phyloP scores from a whole-genome alignment of 148 eudicot genomes.

The Amaranthus cruentus region DNA sequence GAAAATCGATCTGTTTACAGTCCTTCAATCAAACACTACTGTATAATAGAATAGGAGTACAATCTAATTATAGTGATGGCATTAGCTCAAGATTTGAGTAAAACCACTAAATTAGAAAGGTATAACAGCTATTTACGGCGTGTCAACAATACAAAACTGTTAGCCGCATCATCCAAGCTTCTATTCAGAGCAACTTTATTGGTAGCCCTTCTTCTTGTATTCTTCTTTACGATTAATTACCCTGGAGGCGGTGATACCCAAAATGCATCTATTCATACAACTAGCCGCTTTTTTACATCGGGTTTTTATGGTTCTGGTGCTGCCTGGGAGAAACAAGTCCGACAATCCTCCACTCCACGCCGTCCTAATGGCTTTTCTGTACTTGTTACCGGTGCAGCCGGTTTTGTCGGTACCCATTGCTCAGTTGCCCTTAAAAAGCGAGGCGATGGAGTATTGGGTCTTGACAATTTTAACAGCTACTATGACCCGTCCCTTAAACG shows the following conservation, averaged over 20 bases:
- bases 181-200: slow-evolving; percentile 70
- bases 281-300: slow-evolving; percentile 41
- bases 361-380: slow-evolving; percentile 67
- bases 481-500: slow-evolving; percentile 75
- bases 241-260: slow-evolving; percentile 27
- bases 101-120: slow-evolving; percentile 63
- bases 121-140: slow-evolving; percentile 78
- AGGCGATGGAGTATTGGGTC: slow-evolving; percentile 84
- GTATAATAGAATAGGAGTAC: too few species aligned
- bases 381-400: slow-evolving; percentile 89
- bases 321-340: slow-evolving; percentile 80
- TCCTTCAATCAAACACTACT: background rate
- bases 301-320: slow-evolving; percentile 65
- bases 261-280: slow-evolving; percentile 32
- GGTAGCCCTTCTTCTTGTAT: slow-evolving; percentile 52
- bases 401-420: slow-evolving; percentile 73
- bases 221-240: slow-evolving; percentile 68
- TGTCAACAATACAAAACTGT: slow-evolving; percentile 60
- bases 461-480: slow-evolving; percentile 82
- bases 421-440: slow-evolving; percentile 63
- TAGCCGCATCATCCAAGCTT: slow-evolving; percentile 78
- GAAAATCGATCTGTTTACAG: background rate
- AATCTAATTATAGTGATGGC: slow-evolving; percentile 28
- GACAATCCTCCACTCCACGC: slow-evolving; percentile 81
- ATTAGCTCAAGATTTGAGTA: slow-evolving; percentile 47